Evolutionary conservation across 495 filamentous ascomycete genomes (phyloP), one percentile per base, ranked within the genome.

Genomic region (Neurospora sp.): DNA sequence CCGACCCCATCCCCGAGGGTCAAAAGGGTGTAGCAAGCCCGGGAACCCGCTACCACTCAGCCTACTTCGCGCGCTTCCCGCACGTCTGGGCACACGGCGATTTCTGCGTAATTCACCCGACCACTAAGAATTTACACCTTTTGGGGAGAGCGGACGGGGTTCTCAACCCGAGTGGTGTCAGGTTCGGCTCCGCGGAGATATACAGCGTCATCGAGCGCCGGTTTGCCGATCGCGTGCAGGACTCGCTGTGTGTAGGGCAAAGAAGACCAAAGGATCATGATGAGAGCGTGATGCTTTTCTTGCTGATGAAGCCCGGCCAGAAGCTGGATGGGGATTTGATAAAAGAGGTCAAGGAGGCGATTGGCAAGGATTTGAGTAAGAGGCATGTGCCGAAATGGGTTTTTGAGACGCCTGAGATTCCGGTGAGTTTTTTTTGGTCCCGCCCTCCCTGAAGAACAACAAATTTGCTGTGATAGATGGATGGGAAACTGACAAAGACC

Each of bases 141-240:
- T 87, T 92, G 59, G 94, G 94, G 45, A 88, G 94, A 69, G 94
- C 94, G 27, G 94, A 98, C 77, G 94, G 94, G 5, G 93, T 97
- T 48, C 83, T 98, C 39, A 98, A 98, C 80, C 94, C 94, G 0
- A 89, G 87, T 10, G 94, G 94, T 0, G 93, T 98, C 10, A 84
- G 94, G 41, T 98, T 98, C 75, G 94, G 94, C 18, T 91, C 89
- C 53, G 91, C 93, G 7, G 92, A 95, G 80, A 90, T 95, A 65
- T 95, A 95, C 80, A 83, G 84, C 22, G 90, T 94, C 4, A 80
- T 94, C 31, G 92, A 95, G 79, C 83, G 85, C 68, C 79, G 87
- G 70, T 93, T 94, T 75, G 80, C 87, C 0, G 80, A 87, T 20
- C 81, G 84, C 61, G 81, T 94, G 18, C 82, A 82, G 37, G 92